These are phyloP conservation scores for Aureobasidium pullulans DNA, from an alignment of 2,329 filamentous ascomycete genomes.

Conservation along the genomic window DNA sequence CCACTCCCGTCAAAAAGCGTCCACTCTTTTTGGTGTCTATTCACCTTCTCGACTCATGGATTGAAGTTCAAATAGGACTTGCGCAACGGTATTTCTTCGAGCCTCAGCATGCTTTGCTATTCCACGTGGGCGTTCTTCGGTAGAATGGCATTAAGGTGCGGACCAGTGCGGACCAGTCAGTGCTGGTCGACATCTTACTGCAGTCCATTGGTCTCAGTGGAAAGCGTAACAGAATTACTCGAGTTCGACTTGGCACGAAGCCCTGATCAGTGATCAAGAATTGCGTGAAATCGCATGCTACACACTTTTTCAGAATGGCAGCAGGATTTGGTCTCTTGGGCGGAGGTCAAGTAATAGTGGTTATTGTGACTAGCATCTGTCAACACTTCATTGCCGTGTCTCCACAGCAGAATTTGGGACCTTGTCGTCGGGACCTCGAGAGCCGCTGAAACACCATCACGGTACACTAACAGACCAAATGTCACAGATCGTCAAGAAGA, in stretches of 20 bases:
- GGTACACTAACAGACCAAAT: slow-evolving; percentile 5
- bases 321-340: background rate
- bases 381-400: too few species aligned
- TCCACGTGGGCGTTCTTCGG: background rate
- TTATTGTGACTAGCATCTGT: too few species aligned
- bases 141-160: background rate
- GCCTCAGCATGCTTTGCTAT: too few species aligned
- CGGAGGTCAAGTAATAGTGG: too few species aligned
- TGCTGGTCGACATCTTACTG: background rate
- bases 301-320: background rate
- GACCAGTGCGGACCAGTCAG: background rate
- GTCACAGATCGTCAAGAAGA: background rate
- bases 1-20: background rate
- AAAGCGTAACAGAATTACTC: background rate
- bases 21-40: too few species aligned
- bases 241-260: too few species aligned
- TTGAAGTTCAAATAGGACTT: background rate
- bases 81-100: background rate
- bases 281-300: background rate
- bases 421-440: background rate
- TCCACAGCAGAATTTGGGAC: background rate
- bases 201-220: background rate
- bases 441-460: background rate
- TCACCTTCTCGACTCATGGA: background rate
- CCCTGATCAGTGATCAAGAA: too few species aligned